Conservation (phyloP, 2,329 filamentous ascomycete species). For the Fusarium secorum region DNA sequence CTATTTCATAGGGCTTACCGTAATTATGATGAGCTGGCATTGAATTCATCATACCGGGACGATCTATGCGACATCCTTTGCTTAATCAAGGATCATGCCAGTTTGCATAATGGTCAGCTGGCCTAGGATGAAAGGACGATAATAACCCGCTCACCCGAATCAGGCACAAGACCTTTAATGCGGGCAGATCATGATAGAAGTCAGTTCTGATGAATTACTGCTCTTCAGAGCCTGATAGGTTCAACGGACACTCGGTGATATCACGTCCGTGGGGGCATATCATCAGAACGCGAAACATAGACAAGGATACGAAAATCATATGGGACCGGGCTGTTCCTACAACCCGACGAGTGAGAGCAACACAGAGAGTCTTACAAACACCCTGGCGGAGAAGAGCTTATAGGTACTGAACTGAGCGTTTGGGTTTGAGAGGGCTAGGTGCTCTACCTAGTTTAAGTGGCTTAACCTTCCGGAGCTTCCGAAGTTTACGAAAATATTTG, state of each 20-base stretch:
- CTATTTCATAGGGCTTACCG: neutral
- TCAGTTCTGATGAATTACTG: neutral
- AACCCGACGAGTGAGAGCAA: neutral
- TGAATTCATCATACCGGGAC: neutral
- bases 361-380: neutral
- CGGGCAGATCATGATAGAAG: neutral
- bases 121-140: neutral
- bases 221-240: neutral
- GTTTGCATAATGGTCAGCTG: neutral
- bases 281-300: neutral
- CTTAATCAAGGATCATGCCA: neutral
- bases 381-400: neutral
- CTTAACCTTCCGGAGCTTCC: conserved; percentile 30
- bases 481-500: conserved; percentile 5
- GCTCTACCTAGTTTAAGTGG: conserved; percentile 2
- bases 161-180: neutral
- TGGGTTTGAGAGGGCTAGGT: neutral
- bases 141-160: neutral
- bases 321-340: neutral
- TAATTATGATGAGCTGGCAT: neutral
- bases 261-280: neutral
- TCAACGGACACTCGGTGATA: neutral
- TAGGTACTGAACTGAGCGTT: neutral
- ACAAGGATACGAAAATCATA: neutral
- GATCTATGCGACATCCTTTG: neutral